Conservation (phyloP, 2,329 filamentous ascomycete genomes). For the Purpureocillium takamizusanense region DNA sequence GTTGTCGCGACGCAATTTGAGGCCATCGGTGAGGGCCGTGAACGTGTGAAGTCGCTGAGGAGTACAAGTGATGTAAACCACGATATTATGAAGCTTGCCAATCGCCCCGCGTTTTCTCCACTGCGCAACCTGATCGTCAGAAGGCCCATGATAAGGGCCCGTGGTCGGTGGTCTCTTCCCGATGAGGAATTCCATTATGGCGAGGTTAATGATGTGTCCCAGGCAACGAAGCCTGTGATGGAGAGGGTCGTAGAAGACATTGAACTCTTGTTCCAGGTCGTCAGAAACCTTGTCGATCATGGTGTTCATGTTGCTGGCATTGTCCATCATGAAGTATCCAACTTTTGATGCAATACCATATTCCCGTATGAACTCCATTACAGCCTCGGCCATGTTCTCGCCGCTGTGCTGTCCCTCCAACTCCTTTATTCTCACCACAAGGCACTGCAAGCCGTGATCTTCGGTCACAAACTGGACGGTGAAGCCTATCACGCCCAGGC, state of each 20-base stretch:
- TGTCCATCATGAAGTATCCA: constrained; percentile 4
- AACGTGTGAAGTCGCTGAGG: neutral
- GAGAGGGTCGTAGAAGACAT: constrained; percentile 3
- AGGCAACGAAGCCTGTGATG: constrained; percentile 3
- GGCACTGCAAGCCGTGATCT: constrained; percentile 3
- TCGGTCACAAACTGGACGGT: constrained; percentile 3
- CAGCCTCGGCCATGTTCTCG: constrained; percentile 2
- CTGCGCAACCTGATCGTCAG: constrained; percentile 1
- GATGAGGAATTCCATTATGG: constrained; percentile 3
- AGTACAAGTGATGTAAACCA: constrained; percentile 1
- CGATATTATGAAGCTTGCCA: constrained; percentile 1
- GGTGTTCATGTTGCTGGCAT: constrained; percentile 4
- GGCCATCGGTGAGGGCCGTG: neutral
- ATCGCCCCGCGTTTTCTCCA: constrained; percentile 1
- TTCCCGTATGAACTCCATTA: constrained; percentile 2
- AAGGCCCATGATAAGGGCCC: neutral
- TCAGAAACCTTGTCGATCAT: constrained; percentile 3
- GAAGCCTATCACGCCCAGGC: constrained; percentile 3
- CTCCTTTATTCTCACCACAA: constrained; percentile 4
- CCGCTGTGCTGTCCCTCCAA: constrained; percentile 5
- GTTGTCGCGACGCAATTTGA: neutral
- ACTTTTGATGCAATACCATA: constrained; percentile 3
- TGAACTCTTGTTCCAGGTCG: constrained; percentile 3
- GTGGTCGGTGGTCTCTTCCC: neutral
- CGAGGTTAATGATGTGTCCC: constrained; percentile 3